phyloP scores from a whole-genome alignment of 1,284 basidiomycete species.

The Malassezia vespertilionis region DNA sequence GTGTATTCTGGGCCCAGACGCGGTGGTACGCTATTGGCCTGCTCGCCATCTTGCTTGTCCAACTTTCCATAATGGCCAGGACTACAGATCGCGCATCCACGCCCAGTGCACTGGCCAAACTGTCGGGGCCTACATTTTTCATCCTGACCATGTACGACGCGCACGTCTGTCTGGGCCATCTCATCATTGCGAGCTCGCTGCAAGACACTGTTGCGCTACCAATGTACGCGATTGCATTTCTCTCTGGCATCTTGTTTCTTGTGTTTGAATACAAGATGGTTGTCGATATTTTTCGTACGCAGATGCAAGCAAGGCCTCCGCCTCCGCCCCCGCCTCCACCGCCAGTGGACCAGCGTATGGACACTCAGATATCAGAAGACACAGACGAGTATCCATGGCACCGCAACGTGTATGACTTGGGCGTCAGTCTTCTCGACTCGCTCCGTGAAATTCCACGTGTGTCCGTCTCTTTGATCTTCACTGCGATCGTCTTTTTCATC shows the following conservation, averaged over 20 bases:
- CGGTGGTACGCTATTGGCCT: constrained; percentile 12
- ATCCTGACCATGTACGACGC: constrained; percentile 12
- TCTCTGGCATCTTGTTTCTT: constrained; percentile 6
- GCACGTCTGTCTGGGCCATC: constrained; percentile 6
- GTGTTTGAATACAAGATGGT: constrained; percentile 11
- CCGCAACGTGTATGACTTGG: not conserved
- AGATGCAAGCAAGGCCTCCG: not conserved
- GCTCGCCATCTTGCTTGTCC: constrained; percentile 4
- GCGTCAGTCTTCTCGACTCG: not conserved
- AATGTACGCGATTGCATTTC: constrained; percentile 7
- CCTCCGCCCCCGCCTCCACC: not conserved
- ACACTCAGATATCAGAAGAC: not conserved
- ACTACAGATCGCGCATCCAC: constrained; percentile 7
- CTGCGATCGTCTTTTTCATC: not conserved
- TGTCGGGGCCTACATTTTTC: constrained; percentile 4
- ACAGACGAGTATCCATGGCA: not conserved
- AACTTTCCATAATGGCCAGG: constrained; percentile 9
- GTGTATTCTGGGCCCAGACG: constrained; percentile 9
- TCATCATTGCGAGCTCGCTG: constrained; percentile 5
- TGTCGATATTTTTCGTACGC: not conserved
- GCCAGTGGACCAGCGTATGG: not conserved
- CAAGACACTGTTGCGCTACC: not conserved
- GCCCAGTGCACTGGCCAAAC: constrained; percentile 5
- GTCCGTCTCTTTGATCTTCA: not conserved
- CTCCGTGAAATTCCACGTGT: constrained; percentile 3